A percentile compares a stretch with the other conserved stretches of the same genome.
Conservation (phyloP, 2,329 filamentous ascomycete genomes). For the Westerdykella sp. region DNA sequence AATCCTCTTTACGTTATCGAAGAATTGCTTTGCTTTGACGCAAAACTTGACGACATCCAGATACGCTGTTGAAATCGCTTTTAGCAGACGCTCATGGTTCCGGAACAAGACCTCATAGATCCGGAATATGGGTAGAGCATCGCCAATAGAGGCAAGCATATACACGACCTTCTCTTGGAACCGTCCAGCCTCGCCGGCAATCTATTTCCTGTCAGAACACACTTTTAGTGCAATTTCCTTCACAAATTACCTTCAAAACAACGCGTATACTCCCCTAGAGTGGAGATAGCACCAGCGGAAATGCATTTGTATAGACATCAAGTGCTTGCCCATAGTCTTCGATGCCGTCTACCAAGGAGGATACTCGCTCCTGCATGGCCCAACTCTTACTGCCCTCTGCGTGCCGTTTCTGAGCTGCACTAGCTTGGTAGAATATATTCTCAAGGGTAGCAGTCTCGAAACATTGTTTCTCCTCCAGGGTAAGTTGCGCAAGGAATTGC, state of each 20-base stretch:
- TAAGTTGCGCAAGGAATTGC: conserved; percentile 12
- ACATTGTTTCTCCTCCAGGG: conserved; percentile 2
- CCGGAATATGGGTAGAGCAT: conserved; percentile 13
- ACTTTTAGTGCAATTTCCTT: not conserved
- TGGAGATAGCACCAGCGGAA: conserved; percentile 11
- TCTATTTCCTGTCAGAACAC: conserved; percentile 4
- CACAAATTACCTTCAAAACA: conserved; percentile 10
- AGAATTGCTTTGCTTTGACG: conserved; percentile 10
- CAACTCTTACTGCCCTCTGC: conserved; percentile 9
- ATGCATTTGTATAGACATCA: conserved; percentile 16
- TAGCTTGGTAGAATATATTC: conserved; percentile 19
- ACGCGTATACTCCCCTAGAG: conserved; percentile 19
- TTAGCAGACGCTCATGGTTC: conserved; percentile 13
- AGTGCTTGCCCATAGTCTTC: conserved; percentile 16
- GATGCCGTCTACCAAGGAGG: conserved; percentile 11
- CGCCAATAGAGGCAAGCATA: conserved; percentile 18
- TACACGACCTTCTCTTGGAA: conserved; percentile 16
- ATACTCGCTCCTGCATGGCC: conserved; percentile 10
- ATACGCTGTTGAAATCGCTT: conserved; percentile 11
- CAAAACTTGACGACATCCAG: conserved; percentile 16
- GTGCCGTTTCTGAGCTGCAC: conserved; percentile 13
- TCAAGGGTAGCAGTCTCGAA: conserved; percentile 16
- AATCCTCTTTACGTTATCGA: conserved; percentile 7
- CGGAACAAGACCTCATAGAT: conserved; percentile 15
- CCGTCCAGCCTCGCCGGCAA: conserved; percentile 11